phyloP scores from a whole-genome alignment of 164 flowering plant species.

The Kalanchoe fedtschenkoi region DNA sequence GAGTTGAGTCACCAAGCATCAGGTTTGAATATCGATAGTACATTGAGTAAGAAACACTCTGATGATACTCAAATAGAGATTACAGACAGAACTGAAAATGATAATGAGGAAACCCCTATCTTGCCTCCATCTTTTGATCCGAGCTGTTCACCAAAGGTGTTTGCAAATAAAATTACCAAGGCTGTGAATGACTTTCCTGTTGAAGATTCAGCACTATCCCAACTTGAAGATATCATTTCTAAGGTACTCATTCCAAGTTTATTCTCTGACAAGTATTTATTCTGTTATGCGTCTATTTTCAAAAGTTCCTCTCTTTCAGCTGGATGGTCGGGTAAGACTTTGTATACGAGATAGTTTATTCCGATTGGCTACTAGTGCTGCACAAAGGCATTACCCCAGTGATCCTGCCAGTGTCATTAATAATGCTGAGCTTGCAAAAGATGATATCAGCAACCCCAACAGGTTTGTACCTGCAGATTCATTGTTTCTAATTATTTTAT shows the following conservation, averaged over 20 bases:
- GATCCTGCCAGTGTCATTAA: slow-evolving; percentile 42
- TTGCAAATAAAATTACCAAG: slow-evolving; percentile 28
- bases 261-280: slow-evolving; percentile 6
- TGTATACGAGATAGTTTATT: slow-evolving; percentile 76
- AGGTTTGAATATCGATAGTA: slow-evolving; percentile 15
- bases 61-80: slow-evolving; percentile 24
- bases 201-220: slow-evolving; percentile 45
- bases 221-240: slow-evolving; percentile 54
- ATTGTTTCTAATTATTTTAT: neutral
- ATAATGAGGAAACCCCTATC: slow-evolving; percentile 29
- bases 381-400: slow-evolving; percentile 42
- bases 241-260: slow-evolving; percentile 33
- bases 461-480: slow-evolving; percentile 34
- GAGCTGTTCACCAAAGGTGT: slow-evolving; percentile 33
- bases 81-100: slow-evolving; percentile 21
- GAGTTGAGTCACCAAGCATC: slow-evolving; percentile 37
- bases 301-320: slow-evolving; percentile 29
- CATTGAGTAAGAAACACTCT: slow-evolving; percentile 12
- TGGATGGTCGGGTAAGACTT: slow-evolving; percentile 57
- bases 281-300: slow-evolving; percentile 1
- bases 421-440: slow-evolving; percentile 18
- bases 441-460: slow-evolving; percentile 26
- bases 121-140: slow-evolving; percentile 30
- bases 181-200: slow-evolving; percentile 29
- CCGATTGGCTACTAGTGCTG: slow-evolving; percentile 79